Evolutionary conservation across 176 grass and related monocot species (phyloP), one percentile per base, ranked within the genome.

Genomic region (Oryza glaberrima): DNA sequence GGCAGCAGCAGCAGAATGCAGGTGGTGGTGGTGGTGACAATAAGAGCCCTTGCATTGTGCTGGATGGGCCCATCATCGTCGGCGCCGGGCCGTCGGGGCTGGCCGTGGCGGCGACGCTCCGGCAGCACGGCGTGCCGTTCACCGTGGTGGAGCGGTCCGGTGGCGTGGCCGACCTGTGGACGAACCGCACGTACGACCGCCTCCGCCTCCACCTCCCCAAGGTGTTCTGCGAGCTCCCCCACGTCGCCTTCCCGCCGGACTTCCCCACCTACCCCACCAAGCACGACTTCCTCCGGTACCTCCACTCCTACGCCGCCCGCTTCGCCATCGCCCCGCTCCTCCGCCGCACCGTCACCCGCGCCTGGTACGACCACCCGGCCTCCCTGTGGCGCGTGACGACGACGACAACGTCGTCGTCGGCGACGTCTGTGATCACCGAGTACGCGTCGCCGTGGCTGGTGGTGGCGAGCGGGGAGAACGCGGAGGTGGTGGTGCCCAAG

Each of bases 181-280:
- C 86, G 49, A 92, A 92, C 84, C 88, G 83, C 76, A 96, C 96
- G 4, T 99, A 96, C 46, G 91, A 94, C 81, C 96, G 96, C 44
- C 93, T 99, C 68, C 89, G 84, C 54, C 91, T 99, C 13, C 96
- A 99, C 88, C 90, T 99, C 54, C 96, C 96, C 20, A 99, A 99
- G 66, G 40, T 38, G 11, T 96, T 92, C 75, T 99, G 96, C 73
- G 90, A 99, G 83, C 94, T 99, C 3, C 96, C 96, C 4, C 90
- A 94, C 68, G 67, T 90, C 56, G 67, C 67, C 26, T 99, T 99
- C 86, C 96, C 96, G 3, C 41, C 51, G 6, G 85, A 94, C 72
- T 94, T 96, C 72, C 96, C 96, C 9, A 77, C 76, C 2, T 96
- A 99, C 72, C 91, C 94, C 6, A 92, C 84, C 84, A 99, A 94